Evolutionary conservation across 1,284 basidiomycete species (phyloP), one percentile per base, ranked within the genome.

Genomic region (Heterobasidion irregulare): DNA sequence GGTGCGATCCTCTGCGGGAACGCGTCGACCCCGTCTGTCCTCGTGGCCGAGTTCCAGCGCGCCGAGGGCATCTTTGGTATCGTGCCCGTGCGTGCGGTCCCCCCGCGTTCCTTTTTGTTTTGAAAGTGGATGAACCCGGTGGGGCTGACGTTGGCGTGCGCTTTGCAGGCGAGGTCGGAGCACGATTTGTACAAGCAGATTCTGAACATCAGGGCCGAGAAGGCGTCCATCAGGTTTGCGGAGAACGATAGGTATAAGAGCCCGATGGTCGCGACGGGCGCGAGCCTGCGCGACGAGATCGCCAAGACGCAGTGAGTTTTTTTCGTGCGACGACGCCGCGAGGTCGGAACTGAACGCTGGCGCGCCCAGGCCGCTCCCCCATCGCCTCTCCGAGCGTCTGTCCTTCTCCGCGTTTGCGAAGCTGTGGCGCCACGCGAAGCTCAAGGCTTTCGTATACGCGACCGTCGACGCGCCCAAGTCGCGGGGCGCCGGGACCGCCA

Each of bases 1-100:
- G 90, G 91, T 15, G 86, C 86, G 10, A 81, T 97, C 47, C 80
- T 89, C 9, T 79, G 86, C 38, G 94, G 94, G 8, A 96, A 94
- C 68, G 72, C 82, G 19, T 90, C 93, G 0, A 94, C 92, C 0
- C 86, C 89, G 0, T 86, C 77, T 63, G 72, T 96, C 12, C 75
- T 95, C 32, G 83, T 95, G 16, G 80, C 82, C 1, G 89, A 92
- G 65, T 94, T 94, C 61, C 74, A 80, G 54, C 75, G 75, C 26
- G 84, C 83, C 1, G 74, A 83, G 43, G 94, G 94, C 26, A 87
- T 84, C 1, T 90, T 90, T 63, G 86, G 92, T 18, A 78, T 91
- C 44, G 80, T 87, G 13, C 80, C 83, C 64, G 89, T 91, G 59
- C 54, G 78, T 65, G 13, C 7, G 26, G 38, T 41, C 10, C 33